phyloP scores from a whole-genome alignment of 768 basidiomycete genomes.

The Auriscalpium microsporum region DNA sequence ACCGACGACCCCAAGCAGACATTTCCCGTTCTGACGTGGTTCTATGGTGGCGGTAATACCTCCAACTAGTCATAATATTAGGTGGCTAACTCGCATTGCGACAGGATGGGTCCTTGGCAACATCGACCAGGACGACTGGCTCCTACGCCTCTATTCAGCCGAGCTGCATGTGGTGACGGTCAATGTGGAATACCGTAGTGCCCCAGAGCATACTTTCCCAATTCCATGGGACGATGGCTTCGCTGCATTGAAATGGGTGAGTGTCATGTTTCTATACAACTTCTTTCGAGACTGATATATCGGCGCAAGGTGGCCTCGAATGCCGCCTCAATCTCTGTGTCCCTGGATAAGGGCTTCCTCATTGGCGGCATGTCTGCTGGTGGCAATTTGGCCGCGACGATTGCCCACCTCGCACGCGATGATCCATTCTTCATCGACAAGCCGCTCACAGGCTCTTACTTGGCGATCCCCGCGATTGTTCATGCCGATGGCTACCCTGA shows the following conservation, averaged over 20 bases:
- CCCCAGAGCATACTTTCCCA: background rate
- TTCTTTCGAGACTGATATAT: background rate
- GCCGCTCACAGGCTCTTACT: background rate
- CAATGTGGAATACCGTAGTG: background rate
- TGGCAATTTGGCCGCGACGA: background rate
- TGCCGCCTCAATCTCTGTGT: background rate
- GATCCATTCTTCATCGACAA: background rate
- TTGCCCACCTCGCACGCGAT: background rate
- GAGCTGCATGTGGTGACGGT: background rate
- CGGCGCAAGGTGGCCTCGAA: background rate
- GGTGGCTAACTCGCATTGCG: background rate
- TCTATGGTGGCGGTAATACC: conserved; percentile 9
- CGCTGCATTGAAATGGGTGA: conserved; percentile 1
- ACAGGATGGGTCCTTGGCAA: background rate
- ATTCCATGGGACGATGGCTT: background rate
- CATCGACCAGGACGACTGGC: background rate
- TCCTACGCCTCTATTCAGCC: background rate
- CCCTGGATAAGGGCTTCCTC: background rate
- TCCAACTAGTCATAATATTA: background rate
- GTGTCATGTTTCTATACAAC: background rate
- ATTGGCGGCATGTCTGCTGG: background rate
- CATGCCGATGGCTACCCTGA: background rate
- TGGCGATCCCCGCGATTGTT: background rate
- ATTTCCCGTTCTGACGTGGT: conserved; percentile 7
- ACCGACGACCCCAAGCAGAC: background rate